Percentiles rank a stretch among this genome's conserved stretches.
Conservation (phyloP, 352 stramenopile species). For the Pythium dissotocum region DNA sequence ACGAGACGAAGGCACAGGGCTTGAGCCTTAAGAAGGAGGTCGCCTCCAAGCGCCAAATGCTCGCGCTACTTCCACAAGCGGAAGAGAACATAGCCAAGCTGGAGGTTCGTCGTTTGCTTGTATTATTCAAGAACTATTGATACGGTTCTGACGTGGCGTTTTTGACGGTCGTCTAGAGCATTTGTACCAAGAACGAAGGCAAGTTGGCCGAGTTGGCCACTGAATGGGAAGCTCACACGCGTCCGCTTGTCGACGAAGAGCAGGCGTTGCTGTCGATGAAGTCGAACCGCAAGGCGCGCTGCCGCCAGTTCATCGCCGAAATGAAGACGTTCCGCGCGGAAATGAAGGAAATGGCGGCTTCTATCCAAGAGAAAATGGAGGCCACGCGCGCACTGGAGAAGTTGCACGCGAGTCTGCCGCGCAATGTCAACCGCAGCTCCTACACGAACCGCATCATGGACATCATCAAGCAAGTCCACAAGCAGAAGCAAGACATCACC, state of each 20-base stretch:
- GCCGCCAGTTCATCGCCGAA: constrained; percentile 59
- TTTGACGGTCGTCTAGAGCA: constrained; percentile 22
- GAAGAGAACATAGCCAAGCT: constrained; percentile 70
- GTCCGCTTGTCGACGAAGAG: constrained; percentile 51
- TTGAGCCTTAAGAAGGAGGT: constrained; percentile 51
- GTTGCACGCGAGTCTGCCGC: constrained; percentile 48
- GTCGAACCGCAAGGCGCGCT: constrained; percentile 50
- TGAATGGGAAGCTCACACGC: constrained; percentile 58
- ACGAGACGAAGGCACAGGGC: constrained; percentile 34
- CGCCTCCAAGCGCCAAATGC: constrained; percentile 48
- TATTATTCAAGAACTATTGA: neutral
- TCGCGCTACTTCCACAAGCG: constrained; percentile 66
- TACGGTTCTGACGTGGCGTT: neutral
- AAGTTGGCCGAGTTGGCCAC: constrained; percentile 51
- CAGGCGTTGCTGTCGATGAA: constrained; percentile 42
- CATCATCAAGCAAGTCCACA: constrained; percentile 90
- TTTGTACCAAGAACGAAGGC: constrained; percentile 51
- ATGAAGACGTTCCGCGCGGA: constrained; percentile 65
- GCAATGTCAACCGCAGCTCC: constrained; percentile 65
- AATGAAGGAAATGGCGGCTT: constrained; percentile 59
- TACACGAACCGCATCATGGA: constrained; percentile 91
- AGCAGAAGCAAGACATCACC: constrained; percentile 86
- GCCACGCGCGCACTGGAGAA: constrained; percentile 53
- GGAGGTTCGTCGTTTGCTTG: constrained; percentile 29
- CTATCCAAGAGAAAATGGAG: constrained; percentile 79